Evolutionary conservation across 1,139 yeast species (phyloP), one percentile per base, ranked within the genome.

Genomic region (Maudiozyma humilis): DNA sequence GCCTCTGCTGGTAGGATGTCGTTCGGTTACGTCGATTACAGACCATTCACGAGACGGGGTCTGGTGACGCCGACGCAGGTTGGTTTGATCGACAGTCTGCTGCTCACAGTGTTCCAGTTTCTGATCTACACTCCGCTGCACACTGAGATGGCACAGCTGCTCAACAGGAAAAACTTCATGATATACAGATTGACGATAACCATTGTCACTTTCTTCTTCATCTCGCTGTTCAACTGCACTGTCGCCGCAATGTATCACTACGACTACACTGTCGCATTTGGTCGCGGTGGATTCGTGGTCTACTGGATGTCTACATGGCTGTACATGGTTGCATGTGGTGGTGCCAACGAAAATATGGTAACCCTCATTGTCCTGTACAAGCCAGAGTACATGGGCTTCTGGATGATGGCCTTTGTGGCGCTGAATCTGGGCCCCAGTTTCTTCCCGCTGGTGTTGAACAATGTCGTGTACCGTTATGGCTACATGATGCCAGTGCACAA

Each of bases 21-120:
- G 18, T 71, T 78, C 49, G 39, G 51, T 2, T 63, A 55, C 41
- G 45, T 55, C 7, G 88, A 82, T 60, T 61, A 68, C 41, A 68
- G 71, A 20, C 83, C 85, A 1, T 70, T 65, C 45, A 63, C 64
- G 2, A 69, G 76, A 51, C 67, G 75, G 2, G 77, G 73, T 2
- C 58, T 79, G 19, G 53, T 71, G 18, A 87, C 86, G 0, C 86
- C 89, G 2, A 62, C 77, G 3, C 86, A 81, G 58, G 79, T 85
- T 51, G 95, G 95, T 41, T 69, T 82, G 47, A 81, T 85, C 62
- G 84, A 78, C 61, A 68, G 82, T 59, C 74, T 85, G 53, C 79
- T 85, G 61, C 63, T 84, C 45, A 78, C 93, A 2, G 70, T 76
- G 52, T 71, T 75, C 65, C 78, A 76, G 50, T 72, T 79, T 54